These are phyloP conservation scores for Plantago coronopus DNA, from an alignment of 305 asterid genomes.

Conservation along the genomic window DNA sequence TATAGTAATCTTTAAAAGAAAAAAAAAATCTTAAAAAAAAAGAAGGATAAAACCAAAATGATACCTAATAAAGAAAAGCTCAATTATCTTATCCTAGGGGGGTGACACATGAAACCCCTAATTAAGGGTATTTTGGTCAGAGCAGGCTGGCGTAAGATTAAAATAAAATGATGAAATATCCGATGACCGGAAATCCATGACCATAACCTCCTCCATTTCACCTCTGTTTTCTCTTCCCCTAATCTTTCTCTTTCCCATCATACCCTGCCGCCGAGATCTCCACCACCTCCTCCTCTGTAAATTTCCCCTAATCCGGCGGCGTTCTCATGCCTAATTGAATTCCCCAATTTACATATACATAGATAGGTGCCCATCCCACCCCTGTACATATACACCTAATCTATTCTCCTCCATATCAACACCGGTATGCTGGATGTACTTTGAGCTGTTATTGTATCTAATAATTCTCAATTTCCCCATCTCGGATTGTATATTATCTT, in stretches of 20 bases:
- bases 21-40: too few species aligned
- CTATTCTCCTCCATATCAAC: background rate
- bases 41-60: too few species aligned
- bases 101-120: slow-evolving; percentile 14
- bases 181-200: slow-evolving; percentile 32
- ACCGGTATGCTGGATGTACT: background rate
- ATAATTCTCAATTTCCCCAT: background rate
- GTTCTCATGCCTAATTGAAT: slow-evolving; percentile 21
- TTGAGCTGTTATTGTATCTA: background rate
- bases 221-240: slow-evolving; percentile 11
- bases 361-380: too few species aligned
- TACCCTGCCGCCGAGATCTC: slow-evolving; percentile 35
- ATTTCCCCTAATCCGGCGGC: slow-evolving; percentile 26
- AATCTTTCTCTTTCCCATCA: slow-evolving; percentile 20
- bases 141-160: slow-evolving; percentile 14
- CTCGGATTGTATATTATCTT: background rate
- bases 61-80: too few species aligned
- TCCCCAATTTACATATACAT: background rate
- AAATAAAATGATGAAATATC: slow-evolving; percentile 18
- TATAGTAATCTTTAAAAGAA: too few species aligned
- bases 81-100: too few species aligned
- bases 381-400: slow-evolving; percentile 1
- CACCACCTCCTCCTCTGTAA: slow-evolving; percentile 3
- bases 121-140: slow-evolving; percentile 26
- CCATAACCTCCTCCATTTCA: slow-evolving; percentile 19